Base-by-base conservation (phyloP, 2,329 filamentous ascomycete species). In the Stachybotrys chartarum region DNA sequence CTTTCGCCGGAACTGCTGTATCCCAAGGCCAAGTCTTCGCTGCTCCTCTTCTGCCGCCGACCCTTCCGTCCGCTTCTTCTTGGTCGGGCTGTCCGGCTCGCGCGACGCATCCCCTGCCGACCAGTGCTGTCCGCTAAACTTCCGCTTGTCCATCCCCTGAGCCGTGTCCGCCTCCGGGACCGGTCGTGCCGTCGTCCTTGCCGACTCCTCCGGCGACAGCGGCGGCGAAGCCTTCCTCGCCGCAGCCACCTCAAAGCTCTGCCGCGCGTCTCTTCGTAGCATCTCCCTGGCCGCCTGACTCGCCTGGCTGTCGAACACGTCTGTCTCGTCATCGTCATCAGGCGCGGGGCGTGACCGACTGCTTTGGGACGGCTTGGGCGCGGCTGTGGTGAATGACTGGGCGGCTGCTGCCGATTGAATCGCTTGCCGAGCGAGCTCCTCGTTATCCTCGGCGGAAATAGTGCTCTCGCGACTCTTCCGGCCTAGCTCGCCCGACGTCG, bases 401-500 rank as follows among this genome's bases (percentile, higher is more conserved):
- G 70, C 72, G 16, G 72, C 85, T 53, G 78, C 81, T 11, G 82
- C 78, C 0, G 76, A 78, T 58, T 79, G 73, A 14, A 83, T 63
- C 0, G 80, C 80, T 56, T 81, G 78, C 5, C 80, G 75, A 1
- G 78, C 79, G 30, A 83, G 72, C 62, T 83, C 80, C 61, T 79
- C 82, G 52, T 79, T 81, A 56, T 85, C 80, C 48, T 80, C 80
- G 18, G 83, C 86, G 1, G 90, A 94, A 51, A 94, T 91, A 1
- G 90, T 95, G 73, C 89, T 93, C 69, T 95, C 91, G 57, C 90
- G 84, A 69, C 90, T 91, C 70, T 85, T 84, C 53, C 83, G 82
- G 44, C 82, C 78, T 51, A 75, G 75, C 18, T 75, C 30, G 12
- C 35, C 73, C 42, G 68, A 65, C 52, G 66, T 68, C 14, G 71